Conservation (phyloP, 768 basidiomycete genomes). For the Chlorophyllum brunneum region DNA sequence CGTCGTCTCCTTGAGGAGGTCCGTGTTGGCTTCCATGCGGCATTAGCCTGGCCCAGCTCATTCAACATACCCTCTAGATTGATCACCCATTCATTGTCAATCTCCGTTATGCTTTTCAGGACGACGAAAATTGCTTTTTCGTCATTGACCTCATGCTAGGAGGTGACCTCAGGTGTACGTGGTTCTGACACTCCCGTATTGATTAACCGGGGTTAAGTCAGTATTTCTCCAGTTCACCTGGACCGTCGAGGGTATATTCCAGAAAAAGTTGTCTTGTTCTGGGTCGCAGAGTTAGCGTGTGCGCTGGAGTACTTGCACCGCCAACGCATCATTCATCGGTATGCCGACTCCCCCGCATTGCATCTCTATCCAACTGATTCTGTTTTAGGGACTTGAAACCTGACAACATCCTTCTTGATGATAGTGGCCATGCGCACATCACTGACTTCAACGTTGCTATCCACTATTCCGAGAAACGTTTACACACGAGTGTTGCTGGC, state of each 20-base stretch:
- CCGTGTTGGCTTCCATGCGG: conserved; percentile 13
- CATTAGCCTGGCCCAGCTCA: conserved; percentile 3
- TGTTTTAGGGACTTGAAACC: conserved; percentile 84
- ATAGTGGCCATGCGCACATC: conserved; percentile 91
- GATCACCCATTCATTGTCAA: conserved; percentile 90
- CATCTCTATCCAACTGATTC: neutral
- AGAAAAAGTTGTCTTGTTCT: conserved; percentile 79
- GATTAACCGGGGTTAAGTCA: conserved; percentile 4
- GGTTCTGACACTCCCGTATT: conserved; percentile 4
- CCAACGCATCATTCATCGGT: conserved; percentile 95
- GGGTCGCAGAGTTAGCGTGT: conserved; percentile 83
- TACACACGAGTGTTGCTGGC: conserved; percentile 92
- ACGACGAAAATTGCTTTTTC: conserved; percentile 97
- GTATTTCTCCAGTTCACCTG: conserved; percentile 63
- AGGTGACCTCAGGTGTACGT: conserved; percentile 87
- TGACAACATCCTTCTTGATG: conserved; percentile 93
- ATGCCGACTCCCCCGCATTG: conserved; percentile 21
- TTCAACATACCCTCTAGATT: conserved; percentile 42
- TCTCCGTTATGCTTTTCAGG: conserved; percentile 93
- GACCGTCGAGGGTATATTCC: conserved; percentile 63
- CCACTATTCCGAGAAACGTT: conserved; percentile 86
- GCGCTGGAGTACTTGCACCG: conserved; percentile 88
- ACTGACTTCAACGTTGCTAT: conserved; percentile 99
- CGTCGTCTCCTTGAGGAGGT: conserved; percentile 91
- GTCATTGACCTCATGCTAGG: conserved; percentile 96